phyloP scores from a whole-genome alignment of 1,284 basidiomycete species.

The Apiotrichum porosum region DNA sequence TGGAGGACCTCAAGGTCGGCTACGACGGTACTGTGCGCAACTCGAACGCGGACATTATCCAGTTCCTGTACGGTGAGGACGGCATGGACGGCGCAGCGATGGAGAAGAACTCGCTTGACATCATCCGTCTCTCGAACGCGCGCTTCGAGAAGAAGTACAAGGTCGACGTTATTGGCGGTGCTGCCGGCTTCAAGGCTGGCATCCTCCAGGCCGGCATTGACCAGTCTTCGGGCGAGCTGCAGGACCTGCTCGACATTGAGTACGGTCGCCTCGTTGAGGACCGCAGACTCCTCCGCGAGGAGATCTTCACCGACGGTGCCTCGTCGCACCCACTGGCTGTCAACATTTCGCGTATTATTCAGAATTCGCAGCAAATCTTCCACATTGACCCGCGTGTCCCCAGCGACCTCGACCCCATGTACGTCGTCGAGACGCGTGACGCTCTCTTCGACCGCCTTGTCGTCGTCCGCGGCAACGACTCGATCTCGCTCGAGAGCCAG shows the following conservation, averaged over 20 bases:
- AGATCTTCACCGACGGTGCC: conserved; percentile 77
- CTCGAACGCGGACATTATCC: conserved; percentile 88
- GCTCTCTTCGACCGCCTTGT: conserved; percentile 67
- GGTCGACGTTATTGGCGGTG: conserved; percentile 74
- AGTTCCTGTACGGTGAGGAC: conserved; percentile 97
- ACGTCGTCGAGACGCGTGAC: conserved; percentile 75
- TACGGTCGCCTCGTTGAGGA: conserved; percentile 72
- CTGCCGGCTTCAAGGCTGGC: conserved; percentile 70
- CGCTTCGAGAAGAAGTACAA: conserved; percentile 87
- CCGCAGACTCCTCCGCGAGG: conserved; percentile 67
- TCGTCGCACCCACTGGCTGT: conserved; percentile 75
- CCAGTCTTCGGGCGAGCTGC: conserved; percentile 81
- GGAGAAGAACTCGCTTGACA: conserved; percentile 89
- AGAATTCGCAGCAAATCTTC: conserved; percentile 96
- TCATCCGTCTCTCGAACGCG: conserved; percentile 73
- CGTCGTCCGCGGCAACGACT: conserved; percentile 81
- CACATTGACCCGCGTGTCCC: conserved; percentile 91
- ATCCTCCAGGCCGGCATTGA: conserved; percentile 92
- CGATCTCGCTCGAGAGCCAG: conserved; percentile 70
- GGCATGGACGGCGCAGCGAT: conserved; percentile 98
- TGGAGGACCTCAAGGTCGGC: conserved; percentile 95
- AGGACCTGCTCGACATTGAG: conserved; percentile 84
- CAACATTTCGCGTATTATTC: conserved; percentile 89
- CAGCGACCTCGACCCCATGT: conserved; percentile 81
- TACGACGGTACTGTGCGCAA: conserved; percentile 98